Evolutionary conservation across 2,329 filamentous ascomycete species (phyloP), one percentile per base, ranked within the genome.

Genomic region (Dactylellina leptospora): DNA sequence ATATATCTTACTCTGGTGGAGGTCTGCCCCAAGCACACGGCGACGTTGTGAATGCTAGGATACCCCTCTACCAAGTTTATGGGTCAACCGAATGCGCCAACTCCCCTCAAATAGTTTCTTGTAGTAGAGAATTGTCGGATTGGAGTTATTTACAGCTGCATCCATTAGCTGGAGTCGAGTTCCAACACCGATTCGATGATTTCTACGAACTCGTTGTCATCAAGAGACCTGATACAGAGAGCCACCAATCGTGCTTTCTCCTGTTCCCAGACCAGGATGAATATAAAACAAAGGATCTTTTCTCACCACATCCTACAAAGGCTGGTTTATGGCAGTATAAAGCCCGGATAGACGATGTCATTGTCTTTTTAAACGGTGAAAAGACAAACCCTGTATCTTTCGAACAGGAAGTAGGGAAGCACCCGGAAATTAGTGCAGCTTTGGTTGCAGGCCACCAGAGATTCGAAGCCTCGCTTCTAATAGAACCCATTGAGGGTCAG

Each of bases 321-420:
- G 69, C 74, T 3, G 66, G 75, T 18, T 59, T 73, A 18, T 78
- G 76, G 75, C 59, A 74, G n/a, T 73, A 74, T 73, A 13, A 33
- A 13, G 77, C 76, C 3, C 71, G 78, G n/a, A 74, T 61, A 0
- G 83, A 85, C 66, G 81, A 83, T 70, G 77, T 85, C 45, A 81
- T 85, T 13, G 82, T 85, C 11, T 81, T 85, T 33, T 81, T 80
- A 1, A 84, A 82, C 48, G 83, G 83, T 25, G 82, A 84, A 77
- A 85, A 85, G 75, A 74, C 84, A 4, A 85, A 85, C 70, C 81
- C 82, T 0, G 77, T 82, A 2, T 79, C 78, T 1, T 81, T 84
- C 30, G 83, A 84, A 72, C 74, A 77, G 0, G 79, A 78, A 11
- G 75, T 85, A 1, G 68, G 75, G 4, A 76, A 76, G 9, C 82